These are phyloP conservation scores for Penicillium sp. DNA, from an alignment of 2,329 filamentous ascomycete species.

Conservation along the genomic window DNA sequence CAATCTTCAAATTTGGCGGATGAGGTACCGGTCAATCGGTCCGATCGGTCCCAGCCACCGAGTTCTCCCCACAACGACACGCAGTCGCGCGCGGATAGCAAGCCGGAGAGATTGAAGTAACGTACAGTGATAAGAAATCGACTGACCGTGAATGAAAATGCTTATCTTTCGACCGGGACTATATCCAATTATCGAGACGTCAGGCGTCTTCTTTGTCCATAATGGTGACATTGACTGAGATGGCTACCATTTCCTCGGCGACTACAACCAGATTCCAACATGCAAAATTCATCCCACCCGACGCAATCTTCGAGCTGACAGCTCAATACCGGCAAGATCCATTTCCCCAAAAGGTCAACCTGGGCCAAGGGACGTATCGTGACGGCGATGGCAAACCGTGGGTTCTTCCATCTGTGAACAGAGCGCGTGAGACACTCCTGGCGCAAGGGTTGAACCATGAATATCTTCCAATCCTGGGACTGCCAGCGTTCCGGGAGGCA, in stretches of 20 bases:
- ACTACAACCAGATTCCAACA: not conserved
- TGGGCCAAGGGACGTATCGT: conserved; percentile 40
- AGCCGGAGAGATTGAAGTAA: too few relatives aligned
- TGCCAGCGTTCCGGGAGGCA: conserved; percentile 77
- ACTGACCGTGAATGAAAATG: too few relatives aligned
- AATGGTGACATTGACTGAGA: not conserved
- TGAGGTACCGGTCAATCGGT: not conserved
- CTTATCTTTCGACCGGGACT: not conserved
- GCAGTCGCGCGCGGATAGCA: too few relatives aligned
- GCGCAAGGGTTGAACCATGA: conserved; percentile 89
- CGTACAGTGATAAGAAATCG: not conserved
- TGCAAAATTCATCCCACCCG: conserved; percentile 6
- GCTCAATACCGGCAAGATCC: conserved; percentile 22
- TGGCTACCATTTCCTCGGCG: not conserved
- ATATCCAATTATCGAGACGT: not conserved
- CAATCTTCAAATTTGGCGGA: not conserved
- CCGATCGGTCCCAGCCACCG: too few relatives aligned
- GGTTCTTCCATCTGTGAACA: conserved; percentile 36
- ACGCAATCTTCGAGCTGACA: conserved; percentile 29
- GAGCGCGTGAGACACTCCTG: conserved; percentile 17
- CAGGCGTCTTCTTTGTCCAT: not conserved
- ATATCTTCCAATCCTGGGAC: conserved; percentile 90
- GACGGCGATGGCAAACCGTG: conserved; percentile 38
- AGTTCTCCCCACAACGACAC: too few relatives aligned
- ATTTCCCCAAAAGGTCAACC: conserved; percentile 35